A percentile compares a stretch with the other conserved stretches of the same genome.
phyloP scores from a whole-genome alignment of 2,329 filamentous ascomycete species.

The Scedosporium dehoogii region DNA sequence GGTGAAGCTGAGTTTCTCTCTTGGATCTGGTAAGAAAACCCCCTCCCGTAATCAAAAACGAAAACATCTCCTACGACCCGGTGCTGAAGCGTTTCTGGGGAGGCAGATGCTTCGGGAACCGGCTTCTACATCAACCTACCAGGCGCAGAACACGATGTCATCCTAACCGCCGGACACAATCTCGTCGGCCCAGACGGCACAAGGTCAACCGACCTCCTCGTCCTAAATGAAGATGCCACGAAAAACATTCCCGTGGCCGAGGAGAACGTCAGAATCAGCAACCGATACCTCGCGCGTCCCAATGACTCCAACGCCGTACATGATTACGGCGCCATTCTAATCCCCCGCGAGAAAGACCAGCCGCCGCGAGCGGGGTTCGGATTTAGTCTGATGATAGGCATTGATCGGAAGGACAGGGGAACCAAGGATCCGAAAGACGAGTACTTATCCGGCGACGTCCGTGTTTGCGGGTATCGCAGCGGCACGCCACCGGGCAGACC shows the following conservation, averaged over 20 bases:
- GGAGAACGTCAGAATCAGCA: not conserved
- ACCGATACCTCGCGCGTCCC: not conserved
- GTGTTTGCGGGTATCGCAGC: not conserved
- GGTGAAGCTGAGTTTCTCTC: too few relatives aligned
- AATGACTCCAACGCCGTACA: not conserved
- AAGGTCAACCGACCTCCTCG: not conserved
- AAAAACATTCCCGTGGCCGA: not conserved
- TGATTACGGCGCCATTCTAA: not conserved
- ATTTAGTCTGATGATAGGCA: not conserved
- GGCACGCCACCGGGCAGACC: not conserved
- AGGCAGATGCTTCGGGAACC: not conserved
- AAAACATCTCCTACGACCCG: too few relatives aligned
- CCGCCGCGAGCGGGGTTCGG: not conserved
- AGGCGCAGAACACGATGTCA: not conserved
- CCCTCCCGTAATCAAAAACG: too few relatives aligned
- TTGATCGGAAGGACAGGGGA: not conserved
- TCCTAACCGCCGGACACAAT: not conserved
- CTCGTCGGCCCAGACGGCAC: not conserved
- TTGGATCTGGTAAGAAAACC: too few relatives aligned
- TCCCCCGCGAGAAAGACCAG: not conserved
- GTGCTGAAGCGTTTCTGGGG: too few relatives aligned
- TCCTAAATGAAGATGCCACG: not conserved
- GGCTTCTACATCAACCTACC: not conserved
- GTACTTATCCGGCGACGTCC: not conserved
- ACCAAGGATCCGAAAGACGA: not conserved